Evolutionary conservation across 495 filamentous ascomycete species (phyloP), one percentile per base, ranked within the genome.

Genomic region (Annulohypoxylon bovei): DNA sequence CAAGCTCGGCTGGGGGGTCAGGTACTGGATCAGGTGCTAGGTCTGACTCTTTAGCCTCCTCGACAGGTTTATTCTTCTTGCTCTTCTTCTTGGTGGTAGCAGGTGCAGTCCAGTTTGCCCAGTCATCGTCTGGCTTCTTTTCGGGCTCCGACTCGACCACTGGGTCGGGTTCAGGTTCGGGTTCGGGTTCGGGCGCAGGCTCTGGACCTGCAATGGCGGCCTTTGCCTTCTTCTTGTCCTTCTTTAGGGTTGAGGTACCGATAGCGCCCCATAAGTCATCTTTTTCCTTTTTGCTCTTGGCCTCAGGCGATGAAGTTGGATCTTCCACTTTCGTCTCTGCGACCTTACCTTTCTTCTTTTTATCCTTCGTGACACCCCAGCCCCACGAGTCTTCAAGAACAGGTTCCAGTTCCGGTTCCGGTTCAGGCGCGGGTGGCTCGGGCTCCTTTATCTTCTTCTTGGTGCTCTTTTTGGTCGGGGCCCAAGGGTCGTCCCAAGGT

Each of bases 401-500:
- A 68, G 74, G 53, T 68, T 70, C 72, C 3, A 62, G 64, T 37
- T 75, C 76, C 2, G 73, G 63, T 37, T 73, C 57, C 4, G 50
- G 39, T 16, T 14, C 40, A 28, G 39, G 46, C 11, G 22, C n/a
- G 30, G 62, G 33, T 14, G 47, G 37, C 25, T 68, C 66, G 22
- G 70, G 59, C 57, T 70, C 69, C 37, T 75, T 67, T 0, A 37
- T 81, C 60, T 81, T 78, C 53, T 75, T 81, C 62, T 76, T 79
- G n/a, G n/a, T 42, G 18, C 73, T 61, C 33, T 78, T 80, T 28
- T 75, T 77, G 1, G 60, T 62, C 4, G 68, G 40, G 9, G n/a
- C 20, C 77, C 75, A 77, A 22, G 57, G 8, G 14, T 76, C 65
- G 11, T 11, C 18, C 77, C 75, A 77, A 18, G 57, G 8, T 16